phyloP scores from a whole-genome alignment of 345 rosid species.

The Gossypium stocksii region DNA sequence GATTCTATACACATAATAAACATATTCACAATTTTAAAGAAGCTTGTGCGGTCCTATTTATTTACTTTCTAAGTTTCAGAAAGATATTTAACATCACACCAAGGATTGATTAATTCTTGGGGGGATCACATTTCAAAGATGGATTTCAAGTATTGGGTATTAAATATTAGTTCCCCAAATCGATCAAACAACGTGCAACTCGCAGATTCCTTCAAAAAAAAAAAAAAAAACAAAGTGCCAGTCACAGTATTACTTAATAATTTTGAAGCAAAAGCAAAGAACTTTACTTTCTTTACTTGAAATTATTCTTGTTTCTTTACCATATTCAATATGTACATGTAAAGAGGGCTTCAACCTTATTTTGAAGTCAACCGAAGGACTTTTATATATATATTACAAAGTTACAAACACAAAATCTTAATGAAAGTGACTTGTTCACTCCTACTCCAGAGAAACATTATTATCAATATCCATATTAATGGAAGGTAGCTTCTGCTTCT shows the following conservation, averaged over 20 bases:
- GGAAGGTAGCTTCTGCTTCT: conserved; percentile 43
- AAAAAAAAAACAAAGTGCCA: no score
- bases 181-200: no score
- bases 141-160: no score
- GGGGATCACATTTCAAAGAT: no score
- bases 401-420: conserved; percentile 1
- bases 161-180: no score
- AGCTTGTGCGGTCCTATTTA: background rate
- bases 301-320: background rate
- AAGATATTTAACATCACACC: background rate
- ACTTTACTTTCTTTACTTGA: background rate
- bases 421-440: background rate
- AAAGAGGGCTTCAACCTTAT: conserved; percentile 8
- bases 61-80: background rate
- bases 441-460: background rate
- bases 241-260: background rate
- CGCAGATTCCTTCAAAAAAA: no score
- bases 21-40: background rate
- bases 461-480: conserved; percentile 7
- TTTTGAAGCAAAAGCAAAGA: background rate
- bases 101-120: background rate
- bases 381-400: background rate
- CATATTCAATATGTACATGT: conserved; percentile 5
- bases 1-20: background rate
- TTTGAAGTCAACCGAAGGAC: conserved; percentile 2